Base-by-base conservation (phyloP, 139 green algal species). In the Choricystis sp. region DNA sequence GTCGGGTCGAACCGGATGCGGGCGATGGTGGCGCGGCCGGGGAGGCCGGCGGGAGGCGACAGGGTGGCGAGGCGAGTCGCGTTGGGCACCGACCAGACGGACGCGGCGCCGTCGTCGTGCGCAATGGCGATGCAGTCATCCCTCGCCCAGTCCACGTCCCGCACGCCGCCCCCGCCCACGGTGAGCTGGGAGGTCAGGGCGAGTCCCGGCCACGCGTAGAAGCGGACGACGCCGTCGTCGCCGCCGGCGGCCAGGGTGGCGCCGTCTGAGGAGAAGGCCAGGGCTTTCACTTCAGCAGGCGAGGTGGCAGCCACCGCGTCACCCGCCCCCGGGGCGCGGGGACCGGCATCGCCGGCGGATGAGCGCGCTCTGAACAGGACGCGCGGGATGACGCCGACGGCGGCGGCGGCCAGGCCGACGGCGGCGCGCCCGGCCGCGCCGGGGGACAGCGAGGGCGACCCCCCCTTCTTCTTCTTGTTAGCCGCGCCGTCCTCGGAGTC, bases 191-290 rank as follows among this genome's bases (percentile, higher is more conserved):
- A 9, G 9, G 40, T 16, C 9, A 16, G 9, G 40, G 40, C 40
- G 9, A 52, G 40, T 9, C 40, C 40, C 40, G 40, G 40, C 40
- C 40, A 52, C 9, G 40, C 40, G 40, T 52, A 52, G 40, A 52
- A 52, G 40, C 40, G 40, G 9, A 52, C 40, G 40, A 52, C 25
- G 57, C 65, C 57, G 31, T 69, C 65, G 14, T 64, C 65, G 3
- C 57, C 31, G 31, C 65, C 57, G 3, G 63, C 24, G 9, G 57
- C 65, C 24, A 69, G 65, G 30, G 59, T 26, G 19, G 31, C 20
- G 16, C 57, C 57, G 57, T 60, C 40, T 31, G 26, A 52, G 57
- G 40, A 60, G 40, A 69, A 69, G 1, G 65, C 31, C 40, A 69
- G 19, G 65, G 57, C 63, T 31, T 69, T 64, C 20, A 63, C 65